Evolutionary conservation across 2,329 filamentous ascomycete genomes (phyloP).

Genomic region (Diatrype stigma): DNA sequence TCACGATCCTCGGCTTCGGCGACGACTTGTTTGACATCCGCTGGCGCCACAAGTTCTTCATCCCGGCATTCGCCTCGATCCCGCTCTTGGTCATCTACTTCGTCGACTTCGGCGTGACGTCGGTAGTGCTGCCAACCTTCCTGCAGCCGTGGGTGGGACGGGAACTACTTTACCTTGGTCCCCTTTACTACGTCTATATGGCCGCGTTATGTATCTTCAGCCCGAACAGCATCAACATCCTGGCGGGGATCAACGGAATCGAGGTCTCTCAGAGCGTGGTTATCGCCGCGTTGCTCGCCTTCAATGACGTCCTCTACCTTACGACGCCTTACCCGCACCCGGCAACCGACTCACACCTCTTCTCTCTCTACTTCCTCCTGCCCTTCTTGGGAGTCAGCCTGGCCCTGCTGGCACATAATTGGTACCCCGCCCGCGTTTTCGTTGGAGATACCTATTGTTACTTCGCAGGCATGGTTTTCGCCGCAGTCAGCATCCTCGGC

Average conservation of each 20-base stretch:
- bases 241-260: slow-evolving; percentile 98
- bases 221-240: slow-evolving; percentile 97
- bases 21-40: slow-evolving; percentile 98
- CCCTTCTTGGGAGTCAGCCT: slow-evolving; percentile 91
- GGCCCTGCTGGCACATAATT: slow-evolving; percentile 86
- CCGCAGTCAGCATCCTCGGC: slow-evolving; percentile 90
- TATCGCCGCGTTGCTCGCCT: slow-evolving; percentile 74
- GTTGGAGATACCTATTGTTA: slow-evolving; percentile 99
- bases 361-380: slow-evolving; percentile 90
- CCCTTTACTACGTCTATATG: slow-evolving; percentile 95
- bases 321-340: slow-evolving; percentile 82
- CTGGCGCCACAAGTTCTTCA: slow-evolving; percentile 98
- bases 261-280: slow-evolving; percentile 93
- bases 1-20: slow-evolving; percentile 85
- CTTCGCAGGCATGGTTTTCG: slow-evolving; percentile 98
- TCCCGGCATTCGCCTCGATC: slow-evolving; percentile 88
- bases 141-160: slow-evolving; percentile 76
- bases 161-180: slow-evolving; percentile 75
- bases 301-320: slow-evolving; percentile 88
- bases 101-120: slow-evolving; percentile 96
- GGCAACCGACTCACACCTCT: slow-evolving; percentile 90
- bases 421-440: slow-evolving; percentile 92
- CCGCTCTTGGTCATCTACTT: slow-evolving; percentile 96
- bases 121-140: slow-evolving; percentile 84
- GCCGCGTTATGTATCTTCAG: slow-evolving; percentile 94